A percentile compares a stretch with the other conserved stretches of the same genome.
Conservation (phyloP, 73 alveolate genomes). For the Paramecium caudatum region DNA sequence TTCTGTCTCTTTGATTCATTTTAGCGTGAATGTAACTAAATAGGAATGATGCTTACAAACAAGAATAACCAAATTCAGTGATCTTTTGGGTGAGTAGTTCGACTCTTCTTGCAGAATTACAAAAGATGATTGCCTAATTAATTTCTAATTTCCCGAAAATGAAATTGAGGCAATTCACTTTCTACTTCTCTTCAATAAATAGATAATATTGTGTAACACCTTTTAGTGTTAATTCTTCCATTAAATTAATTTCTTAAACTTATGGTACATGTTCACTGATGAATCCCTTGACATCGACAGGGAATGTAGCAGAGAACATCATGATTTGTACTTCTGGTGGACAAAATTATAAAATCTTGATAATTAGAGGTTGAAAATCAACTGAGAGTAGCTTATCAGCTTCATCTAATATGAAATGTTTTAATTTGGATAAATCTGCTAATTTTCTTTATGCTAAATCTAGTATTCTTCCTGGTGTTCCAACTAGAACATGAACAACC, state of each 20-base stretch:
- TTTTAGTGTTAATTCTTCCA: constrained; percentile 97
- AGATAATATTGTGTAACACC: constrained; percentile 99
- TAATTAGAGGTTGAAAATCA: constrained; percentile 93
- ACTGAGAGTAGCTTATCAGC: constrained; percentile 98
- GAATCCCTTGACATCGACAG: constrained; percentile 93
- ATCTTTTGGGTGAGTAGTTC: constrained; percentile 94
- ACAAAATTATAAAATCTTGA: constrained; percentile 86
- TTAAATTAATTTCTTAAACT: constrained; percentile 92
- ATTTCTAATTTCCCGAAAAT: constrained; percentile 85
- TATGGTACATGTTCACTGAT: constrained; percentile 90
- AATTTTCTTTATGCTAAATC: constrained; percentile 92
- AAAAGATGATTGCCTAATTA: constrained; percentile 94
- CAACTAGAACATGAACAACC: constrained; percentile 94
- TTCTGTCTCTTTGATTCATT: constrained; percentile 85
- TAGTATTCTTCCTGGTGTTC: constrained; percentile 88
- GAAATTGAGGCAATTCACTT: constrained; percentile 75
- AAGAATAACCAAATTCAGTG: constrained; percentile 90
- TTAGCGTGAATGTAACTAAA: constrained; percentile 75
- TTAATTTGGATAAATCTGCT: constrained; percentile 88
- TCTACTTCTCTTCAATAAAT: constrained; percentile 94
- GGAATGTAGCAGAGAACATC: constrained; percentile 99
- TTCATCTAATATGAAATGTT: constrained; percentile 95
- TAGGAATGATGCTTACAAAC: constrained; percentile 48
- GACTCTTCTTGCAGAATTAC: constrained; percentile 97
- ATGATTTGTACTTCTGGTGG: constrained; percentile 92